A percentile compares a stretch with the other conserved stretches of the same genome.
Evolutionary conservation across 805 yeast species (phyloP).

Genomic region (Sugiyamaella mastotermitis): DNA sequence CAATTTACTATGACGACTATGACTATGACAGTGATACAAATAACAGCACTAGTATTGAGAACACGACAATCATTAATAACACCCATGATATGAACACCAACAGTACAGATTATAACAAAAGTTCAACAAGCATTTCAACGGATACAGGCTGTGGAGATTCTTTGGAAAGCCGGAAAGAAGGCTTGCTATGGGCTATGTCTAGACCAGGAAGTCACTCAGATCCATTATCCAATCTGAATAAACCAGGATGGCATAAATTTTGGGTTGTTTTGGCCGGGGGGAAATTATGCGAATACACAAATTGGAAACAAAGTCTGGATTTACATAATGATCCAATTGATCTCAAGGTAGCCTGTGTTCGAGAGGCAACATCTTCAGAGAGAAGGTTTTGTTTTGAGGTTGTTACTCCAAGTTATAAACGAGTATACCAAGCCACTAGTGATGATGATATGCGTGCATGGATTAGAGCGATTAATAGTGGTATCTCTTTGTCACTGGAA

Average conservation of each 20-base stretch:
- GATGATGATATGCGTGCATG: constrained; percentile 64
- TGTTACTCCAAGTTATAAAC: constrained; percentile 62
- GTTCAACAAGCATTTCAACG: not conserved
- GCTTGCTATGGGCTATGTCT: constrained; percentile 39
- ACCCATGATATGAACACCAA: constrained; percentile 1
- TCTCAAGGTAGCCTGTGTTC: constrained; percentile 57
- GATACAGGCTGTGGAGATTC: not conserved
- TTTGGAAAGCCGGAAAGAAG: constrained; percentile 32
- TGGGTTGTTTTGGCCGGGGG: constrained; percentile 78
- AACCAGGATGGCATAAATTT: constrained; percentile 72
- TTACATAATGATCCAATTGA: constrained; percentile 64
- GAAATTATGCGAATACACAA: constrained; percentile 60
- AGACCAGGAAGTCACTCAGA: constrained; percentile 32
- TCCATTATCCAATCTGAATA: constrained; percentile 29
- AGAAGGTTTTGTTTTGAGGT: constrained; percentile 65
- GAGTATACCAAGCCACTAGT: constrained; percentile 67
- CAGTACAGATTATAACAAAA: not conserved
- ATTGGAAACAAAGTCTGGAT: constrained; percentile 68
- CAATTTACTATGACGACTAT: constrained; percentile 12
- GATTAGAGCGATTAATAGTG: constrained; percentile 57
- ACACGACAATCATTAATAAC: constrained; percentile 4
- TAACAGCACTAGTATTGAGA: not conserved
- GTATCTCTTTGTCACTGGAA: constrained; percentile 41
- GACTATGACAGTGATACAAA: constrained; percentile 1
- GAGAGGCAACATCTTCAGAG: constrained; percentile 38